phyloP scores from a whole-genome alignment of 2,329 filamentous ascomycete species.

The Xylaria sp. region DNA sequence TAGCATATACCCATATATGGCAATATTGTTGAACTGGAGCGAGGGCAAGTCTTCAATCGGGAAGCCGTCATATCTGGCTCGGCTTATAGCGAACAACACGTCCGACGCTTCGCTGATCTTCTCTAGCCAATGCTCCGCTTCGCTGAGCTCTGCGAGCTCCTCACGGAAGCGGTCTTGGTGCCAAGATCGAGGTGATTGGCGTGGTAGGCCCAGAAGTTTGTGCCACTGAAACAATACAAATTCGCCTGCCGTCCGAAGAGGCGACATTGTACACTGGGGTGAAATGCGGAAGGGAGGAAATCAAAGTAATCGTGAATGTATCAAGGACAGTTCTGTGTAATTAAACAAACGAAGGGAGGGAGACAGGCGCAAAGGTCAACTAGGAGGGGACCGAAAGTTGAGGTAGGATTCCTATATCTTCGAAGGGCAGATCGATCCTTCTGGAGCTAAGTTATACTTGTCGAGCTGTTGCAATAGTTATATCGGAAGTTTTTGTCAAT shows the following conservation, averaged over 20 bases:
- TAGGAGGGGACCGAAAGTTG: too few species aligned
- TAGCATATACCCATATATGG: conserved; percentile 56
- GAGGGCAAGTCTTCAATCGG: conserved; percentile 47
- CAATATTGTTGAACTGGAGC: conserved; percentile 41
- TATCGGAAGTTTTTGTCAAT: too few species aligned
- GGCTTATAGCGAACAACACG: conserved; percentile 56
- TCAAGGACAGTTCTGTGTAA: too few species aligned
- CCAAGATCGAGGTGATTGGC: conserved; percentile 52
- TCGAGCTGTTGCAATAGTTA: too few species aligned
- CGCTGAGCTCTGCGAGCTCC: conserved; percentile 52
- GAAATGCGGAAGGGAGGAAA: too few species aligned
- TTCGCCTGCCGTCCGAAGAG: not conserved
- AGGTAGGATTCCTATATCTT: too few species aligned
- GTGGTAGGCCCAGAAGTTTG: conserved; percentile 44
- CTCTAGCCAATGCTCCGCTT: conserved; percentile 46
- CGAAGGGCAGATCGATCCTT: too few species aligned
- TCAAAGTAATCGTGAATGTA: too few species aligned
- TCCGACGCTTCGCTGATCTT: conserved; percentile 59
- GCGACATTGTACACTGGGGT: too few species aligned
- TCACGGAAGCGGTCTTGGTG: conserved; percentile 54
- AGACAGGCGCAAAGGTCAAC: too few species aligned
- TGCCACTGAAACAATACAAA: conserved; percentile 33
- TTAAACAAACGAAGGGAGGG: too few species aligned
- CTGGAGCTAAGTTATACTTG: too few species aligned
- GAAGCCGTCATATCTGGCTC: conserved; percentile 48